Conservation (phyloP, 768 basidiomycete genomes). For the Crepidotus variabilis region DNA sequence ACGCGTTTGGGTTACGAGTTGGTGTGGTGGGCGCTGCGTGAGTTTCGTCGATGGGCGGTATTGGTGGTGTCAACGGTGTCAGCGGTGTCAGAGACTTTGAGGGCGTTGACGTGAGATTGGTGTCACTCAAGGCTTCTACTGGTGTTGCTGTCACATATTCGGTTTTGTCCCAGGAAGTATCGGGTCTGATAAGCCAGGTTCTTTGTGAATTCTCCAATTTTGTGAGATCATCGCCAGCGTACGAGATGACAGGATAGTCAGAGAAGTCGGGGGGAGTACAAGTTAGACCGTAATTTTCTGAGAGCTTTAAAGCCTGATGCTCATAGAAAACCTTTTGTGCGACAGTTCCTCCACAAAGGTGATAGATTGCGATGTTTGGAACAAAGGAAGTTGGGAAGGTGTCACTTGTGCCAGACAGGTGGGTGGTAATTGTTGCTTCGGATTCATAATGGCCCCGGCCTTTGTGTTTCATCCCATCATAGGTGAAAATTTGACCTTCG, state of each 20-base stretch:
- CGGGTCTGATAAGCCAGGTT: background rate
- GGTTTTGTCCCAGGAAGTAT: no score
- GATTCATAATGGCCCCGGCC: constrained; percentile 5
- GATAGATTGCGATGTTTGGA: constrained; percentile 15
- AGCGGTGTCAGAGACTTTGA: background rate
- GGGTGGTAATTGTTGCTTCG: constrained; percentile 1
- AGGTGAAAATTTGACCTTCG: constrained; percentile 5
- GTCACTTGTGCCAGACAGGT: constrained; percentile 11
- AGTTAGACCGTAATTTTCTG: background rate
- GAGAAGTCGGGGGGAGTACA: background rate
- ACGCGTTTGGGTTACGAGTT: background rate
- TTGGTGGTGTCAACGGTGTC: background rate
- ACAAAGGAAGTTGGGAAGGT: constrained; percentile 11
- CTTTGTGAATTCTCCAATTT: background rate
- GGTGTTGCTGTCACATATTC: no score
- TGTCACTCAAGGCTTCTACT: no score
- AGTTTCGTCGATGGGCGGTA: background rate
- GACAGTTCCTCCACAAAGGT: constrained; percentile 12
- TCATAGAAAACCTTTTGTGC: constrained; percentile 15
- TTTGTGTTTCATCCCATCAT: constrained; percentile 1
- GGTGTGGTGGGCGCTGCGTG: background rate
- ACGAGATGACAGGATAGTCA: background rate
- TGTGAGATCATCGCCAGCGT: background rate
- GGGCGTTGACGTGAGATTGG: background rate
- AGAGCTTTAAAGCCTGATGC: constrained; percentile 1